Evolutionary conservation across 305 asterid genomes (phyloP).

Genomic region (Stenogyne calaminthoides): DNA sequence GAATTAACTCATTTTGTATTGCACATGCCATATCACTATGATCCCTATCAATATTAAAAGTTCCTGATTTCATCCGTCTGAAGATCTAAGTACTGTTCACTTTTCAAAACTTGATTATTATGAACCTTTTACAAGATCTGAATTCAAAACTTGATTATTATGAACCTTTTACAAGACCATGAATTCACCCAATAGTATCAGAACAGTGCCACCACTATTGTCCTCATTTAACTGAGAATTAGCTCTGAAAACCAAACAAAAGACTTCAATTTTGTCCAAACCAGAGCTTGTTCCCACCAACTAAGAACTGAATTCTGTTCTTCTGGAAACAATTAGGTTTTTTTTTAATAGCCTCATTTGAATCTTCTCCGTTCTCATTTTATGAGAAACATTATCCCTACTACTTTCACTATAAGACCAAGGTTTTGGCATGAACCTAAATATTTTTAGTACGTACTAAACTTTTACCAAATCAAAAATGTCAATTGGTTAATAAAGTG

Average conservation of each 20-base stretch:
- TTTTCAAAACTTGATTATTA: background rate
- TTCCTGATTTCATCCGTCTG: constrained; percentile 5
- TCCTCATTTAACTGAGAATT: background rate
- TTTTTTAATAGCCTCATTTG: background rate
- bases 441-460: background rate
- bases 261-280: background rate
- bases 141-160: too few species aligned
- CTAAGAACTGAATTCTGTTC: background rate
- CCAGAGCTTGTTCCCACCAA: background rate
- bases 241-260: background rate
- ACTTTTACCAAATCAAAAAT: background rate
- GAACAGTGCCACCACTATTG: background rate
- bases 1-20: background rate
- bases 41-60: background rate
- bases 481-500: constrained; percentile 9
- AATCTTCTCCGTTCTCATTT: constrained; percentile 16
- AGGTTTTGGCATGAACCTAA: background rate
- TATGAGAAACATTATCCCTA: background rate
- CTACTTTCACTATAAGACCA: constrained; percentile 14
- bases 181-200: background rate
- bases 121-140: background rate
- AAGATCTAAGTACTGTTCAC: background rate
- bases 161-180: too few species aligned
- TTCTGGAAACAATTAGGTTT: background rate
- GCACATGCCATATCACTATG: constrained; percentile 1